Conservation (phyloP, 768 basidiomycete genomes). For the Cystobasidium onofrii region DNA sequence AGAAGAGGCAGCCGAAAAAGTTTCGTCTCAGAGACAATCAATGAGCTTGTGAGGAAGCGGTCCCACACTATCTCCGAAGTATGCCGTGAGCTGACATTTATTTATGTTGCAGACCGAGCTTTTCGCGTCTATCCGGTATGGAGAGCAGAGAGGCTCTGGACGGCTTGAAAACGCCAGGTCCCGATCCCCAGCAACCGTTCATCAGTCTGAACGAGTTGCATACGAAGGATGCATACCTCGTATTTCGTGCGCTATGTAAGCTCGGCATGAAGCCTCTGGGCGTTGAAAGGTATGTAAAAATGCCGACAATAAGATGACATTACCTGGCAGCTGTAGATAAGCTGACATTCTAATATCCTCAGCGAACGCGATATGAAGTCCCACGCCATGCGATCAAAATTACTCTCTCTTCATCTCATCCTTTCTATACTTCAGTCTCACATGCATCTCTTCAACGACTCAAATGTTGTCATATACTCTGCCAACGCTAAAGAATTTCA, state of each 20-base stretch:
- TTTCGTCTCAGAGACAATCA: constrained; percentile 30
- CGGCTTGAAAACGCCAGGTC: constrained; percentile 10
- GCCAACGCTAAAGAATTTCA: constrained; percentile 78
- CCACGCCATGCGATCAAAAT: constrained; percentile 92
- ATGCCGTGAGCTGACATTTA: too few relatives aligned
- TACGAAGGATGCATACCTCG: constrained; percentile 94
- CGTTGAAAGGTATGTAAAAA: constrained; percentile 67
- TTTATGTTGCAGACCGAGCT: background rate
- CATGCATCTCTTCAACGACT: constrained; percentile 79
- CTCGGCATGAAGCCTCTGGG: constrained; percentile 95
- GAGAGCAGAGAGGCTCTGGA: constrained; percentile 2
- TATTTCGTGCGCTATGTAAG: constrained; percentile 93
- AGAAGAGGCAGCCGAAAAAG: background rate
- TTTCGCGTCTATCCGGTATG: background rate
- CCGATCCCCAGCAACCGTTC: background rate
- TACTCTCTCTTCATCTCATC: constrained; percentile 87
- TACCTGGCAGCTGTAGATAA: too few relatives aligned
- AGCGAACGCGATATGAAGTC: constrained; percentile 94
- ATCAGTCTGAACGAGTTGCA: constrained; percentile 67
- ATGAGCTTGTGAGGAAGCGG: background rate
- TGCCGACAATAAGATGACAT: background rate
- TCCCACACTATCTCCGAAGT: too few relatives aligned
- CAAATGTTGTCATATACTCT: constrained; percentile 82
- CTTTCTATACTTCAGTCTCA: constrained; percentile 85
- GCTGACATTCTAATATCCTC: constrained; percentile 7